phyloP scores from a whole-genome alignment of 1,284 basidiomycete species.

The Waitea zeae region DNA sequence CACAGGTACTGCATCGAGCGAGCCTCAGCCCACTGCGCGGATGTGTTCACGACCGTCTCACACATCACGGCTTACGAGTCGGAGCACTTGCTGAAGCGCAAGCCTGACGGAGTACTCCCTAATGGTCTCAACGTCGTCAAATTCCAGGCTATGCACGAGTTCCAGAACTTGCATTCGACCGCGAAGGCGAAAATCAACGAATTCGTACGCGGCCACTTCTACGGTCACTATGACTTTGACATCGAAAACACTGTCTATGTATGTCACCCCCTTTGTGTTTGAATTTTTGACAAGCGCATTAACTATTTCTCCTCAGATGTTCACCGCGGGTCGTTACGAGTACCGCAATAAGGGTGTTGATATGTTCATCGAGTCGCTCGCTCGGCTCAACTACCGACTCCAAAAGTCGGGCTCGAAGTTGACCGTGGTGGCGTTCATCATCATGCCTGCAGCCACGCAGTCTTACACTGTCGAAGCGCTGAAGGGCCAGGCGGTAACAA shows the following conservation, averaged over 20 bases:
- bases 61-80: slow-evolving; percentile 97
- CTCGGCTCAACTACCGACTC: slow-evolving; percentile 77
- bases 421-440: slow-evolving; percentile 95
- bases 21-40: slow-evolving; percentile 85
- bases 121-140: slow-evolving; percentile 98
- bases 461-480: slow-evolving; percentile 96
- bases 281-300: too few species aligned
- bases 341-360: slow-evolving; percentile 99
- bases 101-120: slow-evolving; percentile 95
- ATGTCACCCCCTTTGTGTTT: slow-evolving; percentile 12
- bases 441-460: slow-evolving; percentile 93
- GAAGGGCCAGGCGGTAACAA: slow-evolving; percentile 96
- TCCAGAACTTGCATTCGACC: slow-evolving; percentile 89
- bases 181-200: slow-evolving; percentile 96
- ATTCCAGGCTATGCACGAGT: slow-evolving; percentile 89
- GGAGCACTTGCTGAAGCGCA: slow-evolving; percentile 92
- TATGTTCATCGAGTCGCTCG: slow-evolving; percentile 97
- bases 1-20: slow-evolving; percentile 93
- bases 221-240: slow-evolving; percentile 93
- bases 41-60: slow-evolving; percentile 96
- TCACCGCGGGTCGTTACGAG: slow-evolving; percentile 98
- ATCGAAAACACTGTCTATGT: slow-evolving; percentile 93
- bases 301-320: slow-evolving; percentile 37
- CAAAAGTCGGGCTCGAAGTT: slow-evolving; percentile 65
- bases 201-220: slow-evolving; percentile 95